Percentiles rank a stretch among this genome's conserved stretches.
Evolutionary conservation across 1,284 basidiomycete genomes (phyloP).

Genomic region (Cerioporus squamosus): DNA sequence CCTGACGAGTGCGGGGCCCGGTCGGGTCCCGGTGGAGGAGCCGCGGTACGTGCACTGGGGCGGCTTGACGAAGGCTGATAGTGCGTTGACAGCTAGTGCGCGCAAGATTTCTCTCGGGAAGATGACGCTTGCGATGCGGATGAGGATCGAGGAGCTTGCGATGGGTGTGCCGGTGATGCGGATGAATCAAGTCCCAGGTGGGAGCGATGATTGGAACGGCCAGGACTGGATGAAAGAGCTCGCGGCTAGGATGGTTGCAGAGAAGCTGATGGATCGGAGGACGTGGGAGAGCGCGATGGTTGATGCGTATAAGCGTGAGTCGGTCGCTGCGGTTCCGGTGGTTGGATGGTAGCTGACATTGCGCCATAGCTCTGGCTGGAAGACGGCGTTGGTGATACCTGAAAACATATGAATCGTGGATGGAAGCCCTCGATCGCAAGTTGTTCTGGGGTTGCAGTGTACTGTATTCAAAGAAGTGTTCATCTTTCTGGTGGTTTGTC

Average conservation of each 20-base stretch:
- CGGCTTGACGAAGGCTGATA: background rate
- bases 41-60: background rate
- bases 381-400: too few relatives aligned
- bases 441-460: too few relatives aligned
- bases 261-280: background rate
- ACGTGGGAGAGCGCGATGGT: background rate
- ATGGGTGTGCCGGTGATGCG: background rate
- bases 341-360: too few relatives aligned
- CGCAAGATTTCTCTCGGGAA: background rate
- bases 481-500: too few relatives aligned
- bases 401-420: too few relatives aligned
- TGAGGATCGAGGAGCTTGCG: background rate
- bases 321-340: too few relatives aligned
- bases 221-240: background rate
- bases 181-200: background rate
- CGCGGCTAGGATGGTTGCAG: background rate
- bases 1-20: background rate
- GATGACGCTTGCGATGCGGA: background rate
- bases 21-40: background rate
- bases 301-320: background rate
- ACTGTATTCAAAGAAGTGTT: too few relatives aligned
- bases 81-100: background rate
- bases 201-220: background rate
- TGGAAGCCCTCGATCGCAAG: too few relatives aligned
- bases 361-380: too few relatives aligned